Conservation (phyloP, 225 moss, liverwort and hornwort genomes). For the Rhytidiadelphus loreus region DNA sequence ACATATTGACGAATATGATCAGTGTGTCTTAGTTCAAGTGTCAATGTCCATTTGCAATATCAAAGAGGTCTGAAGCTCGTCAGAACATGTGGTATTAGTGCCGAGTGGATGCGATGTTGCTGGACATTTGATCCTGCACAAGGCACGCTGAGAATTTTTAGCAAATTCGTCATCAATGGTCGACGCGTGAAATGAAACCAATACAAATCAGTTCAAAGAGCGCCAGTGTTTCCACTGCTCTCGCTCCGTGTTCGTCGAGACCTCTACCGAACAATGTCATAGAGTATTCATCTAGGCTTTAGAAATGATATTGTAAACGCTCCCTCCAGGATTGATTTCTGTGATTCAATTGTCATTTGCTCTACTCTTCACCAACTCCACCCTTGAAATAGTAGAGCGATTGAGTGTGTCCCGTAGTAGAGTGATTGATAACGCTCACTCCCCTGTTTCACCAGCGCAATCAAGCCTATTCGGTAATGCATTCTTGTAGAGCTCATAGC, state of each 20-base stretch:
- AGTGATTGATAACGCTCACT: background rate
- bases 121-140: background rate
- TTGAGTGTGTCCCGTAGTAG: background rate
- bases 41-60: background rate
- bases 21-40: background rate
- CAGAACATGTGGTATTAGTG: background rate
- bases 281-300: background rate
- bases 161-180: background rate
- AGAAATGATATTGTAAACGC: background rate
- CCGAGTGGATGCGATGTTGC: background rate
- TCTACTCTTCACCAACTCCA: background rate
- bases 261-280: background rate
- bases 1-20: background rate
- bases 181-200: background rate
- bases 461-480: background rate
- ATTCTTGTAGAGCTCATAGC: background rate
- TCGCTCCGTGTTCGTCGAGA: background rate
- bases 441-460: background rate
- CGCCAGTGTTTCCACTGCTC: background rate
- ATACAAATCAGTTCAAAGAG: background rate
- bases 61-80: background rate
- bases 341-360: background rate
- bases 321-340: background rate
- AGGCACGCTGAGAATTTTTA: background rate
- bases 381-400: background rate